Base-by-base conservation (phyloP, 345 rosid genomes). In the Eucalyptus rudis region DNA sequence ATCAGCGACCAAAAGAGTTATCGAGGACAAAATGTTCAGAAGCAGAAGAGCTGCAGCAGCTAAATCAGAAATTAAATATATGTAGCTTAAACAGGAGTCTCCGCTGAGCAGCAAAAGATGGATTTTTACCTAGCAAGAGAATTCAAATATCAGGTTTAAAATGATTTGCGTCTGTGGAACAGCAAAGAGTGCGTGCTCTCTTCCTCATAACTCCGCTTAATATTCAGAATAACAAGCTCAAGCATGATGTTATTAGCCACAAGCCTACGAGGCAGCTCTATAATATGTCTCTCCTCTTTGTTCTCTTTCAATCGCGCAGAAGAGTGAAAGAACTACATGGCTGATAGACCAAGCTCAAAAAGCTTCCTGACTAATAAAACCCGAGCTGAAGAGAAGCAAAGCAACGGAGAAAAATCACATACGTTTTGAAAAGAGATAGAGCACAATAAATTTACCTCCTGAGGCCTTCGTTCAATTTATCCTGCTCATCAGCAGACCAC, bases 401-500 rank as follows among this genome's bases (percentile, higher is more conserved):
- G 83, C 14, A 76, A 76, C 3, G 83, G 47, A 76, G 47, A 10
- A 40, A 76, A 76, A 76, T 40, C 83, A 36, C 83, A 11, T 29
- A 54, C 44, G 10, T 19, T 54, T 59, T n/a, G 7, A 86, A 33
- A 29, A 76, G 49, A 22, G 47, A 86, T 19, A 6, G 7, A 25
- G 68, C 25, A 19, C 59, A 40, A 87, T 20, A 79, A 54, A 9
- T 45, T 87, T 81, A 45, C 88, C 31, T 58, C 88, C 62, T 90
- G 33, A 96, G 94, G 86, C 98, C 97, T 83, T 95, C 94, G 64
- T 95, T 95, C 90, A 97, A 91, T 87, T 90, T 96, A 88, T 88
- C 89, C 92, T 96, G 99, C 87, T 97, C 99, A 2, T 96, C 97
- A 2, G 88, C 91, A 54, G 99, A 95, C 99, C 99, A 97, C 89